A percentile compares a stretch with the other conserved stretches of the same genome.
These are phyloP conservation scores for Amanita brunnescens DNA, from an alignment of 768 basidiomycete genomes.

Conservation along the genomic window DNA sequence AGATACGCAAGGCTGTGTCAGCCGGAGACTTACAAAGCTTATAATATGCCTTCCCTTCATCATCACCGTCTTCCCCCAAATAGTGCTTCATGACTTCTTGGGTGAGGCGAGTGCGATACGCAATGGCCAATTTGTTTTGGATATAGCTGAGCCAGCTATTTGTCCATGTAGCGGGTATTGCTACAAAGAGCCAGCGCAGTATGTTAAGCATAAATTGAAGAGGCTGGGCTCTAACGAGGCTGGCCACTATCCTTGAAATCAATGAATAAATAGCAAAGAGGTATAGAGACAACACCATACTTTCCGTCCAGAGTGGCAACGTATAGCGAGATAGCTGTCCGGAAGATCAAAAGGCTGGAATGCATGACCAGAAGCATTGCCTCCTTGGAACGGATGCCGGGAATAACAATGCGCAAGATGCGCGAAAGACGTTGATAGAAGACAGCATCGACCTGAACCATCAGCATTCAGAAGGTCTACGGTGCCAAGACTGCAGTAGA, in stretches of 20 bases:
- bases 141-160: conserved; percentile 91
- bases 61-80: conserved; percentile 62
- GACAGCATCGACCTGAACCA: conserved; percentile 73
- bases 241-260: conserved; percentile 75
- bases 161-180: conserved; percentile 88
- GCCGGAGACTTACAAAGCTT: conserved; percentile 58
- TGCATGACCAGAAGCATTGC: conserved; percentile 83
- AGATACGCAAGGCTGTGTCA: not conserved
- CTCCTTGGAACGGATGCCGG: conserved; percentile 77
- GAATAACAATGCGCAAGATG: conserved; percentile 85
- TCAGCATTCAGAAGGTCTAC: not conserved
- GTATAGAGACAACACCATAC: conserved; percentile 31
- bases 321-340: conserved; percentile 89
- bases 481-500: not conserved
- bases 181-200: conserved; percentile 82
- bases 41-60: conserved; percentile 84
- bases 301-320: conserved; percentile 91
- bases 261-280: conserved; percentile 4
- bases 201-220: conserved; percentile 78
- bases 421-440: conserved; percentile 76
- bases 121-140: conserved; percentile 87
- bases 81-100: conserved; percentile 77
- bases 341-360: conserved; percentile 77
- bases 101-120: conserved; percentile 82
- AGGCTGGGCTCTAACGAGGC: conserved; percentile 82